Evolutionary conservation across 352 stramenopile genomes (phyloP).

Genomic region (Globisporangium parvum): DNA sequence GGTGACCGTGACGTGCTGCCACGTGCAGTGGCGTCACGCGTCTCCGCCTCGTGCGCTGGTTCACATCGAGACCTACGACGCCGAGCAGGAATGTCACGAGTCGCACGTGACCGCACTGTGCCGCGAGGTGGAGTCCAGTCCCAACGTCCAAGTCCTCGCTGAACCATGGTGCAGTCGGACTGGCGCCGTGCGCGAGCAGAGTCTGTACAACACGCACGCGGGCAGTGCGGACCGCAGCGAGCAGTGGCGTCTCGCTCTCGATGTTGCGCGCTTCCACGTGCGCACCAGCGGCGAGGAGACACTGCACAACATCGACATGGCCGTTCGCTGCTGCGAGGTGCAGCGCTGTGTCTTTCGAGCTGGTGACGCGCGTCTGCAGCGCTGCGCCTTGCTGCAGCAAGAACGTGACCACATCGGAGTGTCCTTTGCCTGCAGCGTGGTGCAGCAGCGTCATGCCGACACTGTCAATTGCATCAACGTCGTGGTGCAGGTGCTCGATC

Average conservation of each 20-base stretch:
- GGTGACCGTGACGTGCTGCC: constrained; percentile 15
- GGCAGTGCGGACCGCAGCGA: constrained; percentile 24
- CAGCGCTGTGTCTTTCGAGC: constrained; percentile 27
- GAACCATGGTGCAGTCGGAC: constrained; percentile 9
- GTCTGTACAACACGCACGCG: constrained; percentile 29
- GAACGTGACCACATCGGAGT: constrained; percentile 21
- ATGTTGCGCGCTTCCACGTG: constrained; percentile 22
- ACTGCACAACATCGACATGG: constrained; percentile 16
- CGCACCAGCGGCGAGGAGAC: constrained; percentile 25
- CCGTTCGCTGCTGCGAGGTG: constrained; percentile 31
- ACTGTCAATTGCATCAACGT: constrained; percentile 12
- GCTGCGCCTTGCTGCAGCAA: constrained; percentile 18
- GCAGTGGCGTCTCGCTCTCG: constrained; percentile 25
- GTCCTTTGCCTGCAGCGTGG: constrained; percentile 16
- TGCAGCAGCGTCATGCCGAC: constrained; percentile 14
- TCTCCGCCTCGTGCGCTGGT: constrained; percentile 7
- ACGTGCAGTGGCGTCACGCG: constrained; percentile 16
- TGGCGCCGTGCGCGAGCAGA: constrained; percentile 24
- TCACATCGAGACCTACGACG: constrained; percentile 16
- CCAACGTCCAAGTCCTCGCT: constrained; percentile 9
- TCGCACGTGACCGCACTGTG: constrained; percentile 16
- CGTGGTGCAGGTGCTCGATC: constrained; percentile 15
- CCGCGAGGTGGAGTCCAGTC: constrained; percentile 31
- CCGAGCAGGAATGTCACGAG: constrained; percentile 21
- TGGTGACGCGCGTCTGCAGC: constrained; percentile 12